Conservation (phyloP, 2,329 filamentous ascomycete genomes). For the Aaosphaeria arxii region DNA sequence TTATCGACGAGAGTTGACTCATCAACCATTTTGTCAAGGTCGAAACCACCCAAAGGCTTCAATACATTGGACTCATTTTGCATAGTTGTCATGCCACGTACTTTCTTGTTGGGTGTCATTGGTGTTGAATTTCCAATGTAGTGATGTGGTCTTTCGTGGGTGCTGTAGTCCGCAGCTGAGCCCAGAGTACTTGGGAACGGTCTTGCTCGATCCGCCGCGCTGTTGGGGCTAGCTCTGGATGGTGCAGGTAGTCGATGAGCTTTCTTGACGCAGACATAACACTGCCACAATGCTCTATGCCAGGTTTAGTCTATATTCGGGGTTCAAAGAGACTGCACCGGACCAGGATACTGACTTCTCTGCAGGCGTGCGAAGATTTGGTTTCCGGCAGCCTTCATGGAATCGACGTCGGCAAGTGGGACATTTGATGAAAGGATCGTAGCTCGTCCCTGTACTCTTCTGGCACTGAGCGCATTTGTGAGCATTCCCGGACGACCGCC, state of each 20-base stretch:
- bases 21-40: background rate
- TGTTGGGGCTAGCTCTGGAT: background rate
- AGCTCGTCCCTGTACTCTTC: constrained; percentile 14
- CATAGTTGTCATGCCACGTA: background rate
- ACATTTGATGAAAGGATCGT: constrained; percentile 30
- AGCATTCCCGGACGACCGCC: background rate
- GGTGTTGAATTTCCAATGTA: background rate
- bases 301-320: background rate
- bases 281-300: background rate
- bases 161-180: background rate
- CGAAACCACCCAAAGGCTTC: background rate
- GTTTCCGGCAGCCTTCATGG: constrained; percentile 35
- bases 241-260: background rate
- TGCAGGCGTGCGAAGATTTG: constrained; percentile 7
- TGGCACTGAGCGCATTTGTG: constrained; percentile 30
- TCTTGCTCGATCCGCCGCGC: background rate
- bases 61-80: background rate
- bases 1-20: background rate
- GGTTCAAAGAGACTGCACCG: background rate
- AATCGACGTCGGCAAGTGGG: constrained; percentile 30
- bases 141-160: background rate
- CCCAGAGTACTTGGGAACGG: background rate
- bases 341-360: constrained; percentile 7
- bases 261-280: background rate
- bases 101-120: background rate